Conservation (phyloP, 352 stramenopile genomes). For the Phytopythium montanum region DNA sequence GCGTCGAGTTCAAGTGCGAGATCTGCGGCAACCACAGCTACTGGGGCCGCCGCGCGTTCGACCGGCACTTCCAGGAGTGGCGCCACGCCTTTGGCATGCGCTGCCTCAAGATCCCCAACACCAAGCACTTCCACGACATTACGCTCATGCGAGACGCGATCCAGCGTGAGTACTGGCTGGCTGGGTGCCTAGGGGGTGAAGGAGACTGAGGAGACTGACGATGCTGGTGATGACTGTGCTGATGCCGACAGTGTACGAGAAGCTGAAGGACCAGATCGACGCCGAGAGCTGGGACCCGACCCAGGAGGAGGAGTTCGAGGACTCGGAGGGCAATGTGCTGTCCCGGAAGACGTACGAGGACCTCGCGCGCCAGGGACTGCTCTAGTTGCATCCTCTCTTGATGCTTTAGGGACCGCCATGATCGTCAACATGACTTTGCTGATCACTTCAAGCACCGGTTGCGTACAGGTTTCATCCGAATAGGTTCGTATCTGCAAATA, state of each 20-base stretch:
- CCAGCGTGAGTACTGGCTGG: conserved; percentile 38
- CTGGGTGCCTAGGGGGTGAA: conserved; percentile 1
- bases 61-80: conserved; percentile 98
- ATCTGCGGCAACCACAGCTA: conserved; percentile 99
- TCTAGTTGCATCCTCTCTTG: conserved; percentile 47
- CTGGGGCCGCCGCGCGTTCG: conserved; percentile 95
- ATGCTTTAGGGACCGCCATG: neutral
- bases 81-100: conserved; percentile 98
- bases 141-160: conserved; percentile 97
- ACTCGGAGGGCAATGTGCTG: conserved; percentile 98
- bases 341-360: conserved; percentile 98
- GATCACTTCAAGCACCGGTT: neutral
- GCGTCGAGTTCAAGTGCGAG: conserved; percentile 98
- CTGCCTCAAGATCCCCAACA: conserved; percentile 99
- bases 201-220: neutral
- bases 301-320: conserved; percentile 98
- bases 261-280: conserved; percentile 94
- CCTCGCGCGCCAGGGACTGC: conserved; percentile 94
- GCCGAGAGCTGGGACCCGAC: conserved; percentile 92
- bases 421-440: neutral
- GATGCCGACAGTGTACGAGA: conserved; percentile 89
- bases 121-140: conserved; percentile 99
- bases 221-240: neutral
- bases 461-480: neutral
- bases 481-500: neutral